Base-by-base conservation (phyloP, 225 moss, liverwort and hornwort species). In the Antitrichia curtipendula region DNA sequence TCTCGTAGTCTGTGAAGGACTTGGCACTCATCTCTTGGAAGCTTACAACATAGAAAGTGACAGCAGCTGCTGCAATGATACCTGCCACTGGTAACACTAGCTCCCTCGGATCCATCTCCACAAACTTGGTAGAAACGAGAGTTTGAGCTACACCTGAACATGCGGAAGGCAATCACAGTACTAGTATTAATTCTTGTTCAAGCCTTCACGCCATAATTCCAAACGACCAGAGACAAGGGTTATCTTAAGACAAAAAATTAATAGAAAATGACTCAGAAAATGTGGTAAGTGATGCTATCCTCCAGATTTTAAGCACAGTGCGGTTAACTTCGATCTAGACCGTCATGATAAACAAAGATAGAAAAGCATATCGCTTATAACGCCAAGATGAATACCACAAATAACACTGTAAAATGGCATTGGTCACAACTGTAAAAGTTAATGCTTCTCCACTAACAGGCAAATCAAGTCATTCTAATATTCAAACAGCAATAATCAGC, bases 1-100 rank as follows among this genome's bases (percentile, higher is more conserved):
- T 91, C 52, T 91, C 96, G 34, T 96, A 91, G 88, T 98, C 93
- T 75, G 92, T 92, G 60, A 97, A 95, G 12, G 98, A 98, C 91
- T 98, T 98, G 73, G 95, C 94, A 84, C 98, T 98, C 93, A 98
- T 97, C 89, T 98, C 92, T 91, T 90, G 92, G 86, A 98, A 98
- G 91, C 98, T 98, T 20, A 98, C 92, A 18, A 95, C 90, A 87
- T 97, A 98, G 85, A 98, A 98, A 40, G 98, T 96, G 75, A 98
- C 71, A 45, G 97, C 98, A 49, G 98, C 98, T 20, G 95, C 98
- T 73, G 98, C 98, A 60, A 97, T 86, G 58, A 98, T 96, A 54
- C 98, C 98, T 75, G 96, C 94, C 82, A 97, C 92, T 75, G 98
- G 98, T 80, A 90, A 89, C 53, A 94, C 95, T 71, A 97, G 80